These are phyloP conservation scores for Diaporthe helianthi DNA, from an alignment of 2,329 filamentous ascomycete genomes.

Conservation along the genomic window DNA sequence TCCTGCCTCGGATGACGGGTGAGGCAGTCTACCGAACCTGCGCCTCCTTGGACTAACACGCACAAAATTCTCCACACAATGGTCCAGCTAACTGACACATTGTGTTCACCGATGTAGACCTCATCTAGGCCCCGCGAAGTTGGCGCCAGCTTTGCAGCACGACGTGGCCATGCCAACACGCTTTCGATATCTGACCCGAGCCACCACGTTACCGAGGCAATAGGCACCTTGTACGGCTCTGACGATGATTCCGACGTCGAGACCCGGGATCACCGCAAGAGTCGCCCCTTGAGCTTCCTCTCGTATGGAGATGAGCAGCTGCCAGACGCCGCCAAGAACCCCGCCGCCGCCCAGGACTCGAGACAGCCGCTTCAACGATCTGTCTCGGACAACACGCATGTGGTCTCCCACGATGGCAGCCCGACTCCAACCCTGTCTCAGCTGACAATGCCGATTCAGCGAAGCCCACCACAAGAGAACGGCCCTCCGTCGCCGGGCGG, in stretches of 20 bases:
- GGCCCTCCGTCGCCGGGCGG: constrained; percentile 42
- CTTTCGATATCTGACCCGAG: constrained; percentile 82
- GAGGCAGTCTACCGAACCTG: background rate
- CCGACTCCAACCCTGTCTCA: constrained; percentile 42
- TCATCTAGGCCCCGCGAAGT: constrained; percentile 65
- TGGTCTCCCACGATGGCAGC: constrained; percentile 38
- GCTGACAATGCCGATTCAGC: constrained; percentile 51
- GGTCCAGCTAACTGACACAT: constrained; percentile 33
- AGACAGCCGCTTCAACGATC: constrained; percentile 53
- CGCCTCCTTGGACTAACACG: background rate
- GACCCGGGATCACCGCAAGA: constrained; percentile 51
- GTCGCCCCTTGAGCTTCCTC: constrained; percentile 79
- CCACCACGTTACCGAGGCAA: constrained; percentile 94
- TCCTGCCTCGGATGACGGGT: background rate
- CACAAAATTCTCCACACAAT: background rate
- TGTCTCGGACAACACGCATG: constrained; percentile 51
- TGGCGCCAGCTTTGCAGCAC: constrained; percentile 63
- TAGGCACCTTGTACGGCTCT: constrained; percentile 88
- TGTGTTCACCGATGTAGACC: constrained; percentile 50
- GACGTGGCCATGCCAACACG: constrained; percentile 64
- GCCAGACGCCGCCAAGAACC: constrained; percentile 43
- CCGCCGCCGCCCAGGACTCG: constrained; percentile 42
- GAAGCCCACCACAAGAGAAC: constrained; percentile 50
- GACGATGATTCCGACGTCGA: constrained; percentile 64
- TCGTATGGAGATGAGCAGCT: constrained; percentile 62